Base-by-base conservation (phyloP, 2,329 filamentous ascomycete species). In the Malbranchea zuffiana region DNA sequence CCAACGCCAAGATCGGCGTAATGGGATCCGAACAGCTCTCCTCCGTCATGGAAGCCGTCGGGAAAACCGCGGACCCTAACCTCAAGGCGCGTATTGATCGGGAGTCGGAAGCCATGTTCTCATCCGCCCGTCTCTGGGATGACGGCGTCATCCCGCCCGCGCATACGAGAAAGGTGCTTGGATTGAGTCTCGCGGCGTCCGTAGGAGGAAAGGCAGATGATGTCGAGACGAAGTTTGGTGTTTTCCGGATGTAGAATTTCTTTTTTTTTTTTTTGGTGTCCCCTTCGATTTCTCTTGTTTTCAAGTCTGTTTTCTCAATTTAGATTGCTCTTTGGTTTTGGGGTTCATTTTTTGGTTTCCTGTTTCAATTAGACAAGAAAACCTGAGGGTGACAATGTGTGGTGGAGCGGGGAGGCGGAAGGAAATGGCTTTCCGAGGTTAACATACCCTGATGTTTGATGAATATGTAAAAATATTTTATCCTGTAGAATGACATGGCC, bases 11-110 rank as follows among this genome's bases (percentile, higher is more conserved):
- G 54, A 85, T 94, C 35, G 84, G 83, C 20, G 87, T 98, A 50
- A 98, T 98, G 90, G 90, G 90, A 13, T 74, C 82, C 26, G 88
- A 95, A 62, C 88, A 96, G 66, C 69, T 98, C 23, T 80, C 80
- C 5, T 75, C 80, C 3, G 90, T 98, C 44, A 96, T 98, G 90
- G 83, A 86, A 62, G 82, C 87, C 2, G 88, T 98, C 0, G 87
- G 88, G 6, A 82, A 82, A 61, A 75, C 75, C 42, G 78, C 77
- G 1, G 87, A 95, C 55, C 81, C 82, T 0, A 80, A 78, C 44
- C 66, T 96, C 43, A 83, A 81, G 61, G 76, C 75, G 26, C 71
- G 88, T 30, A 96, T 98, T 49, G 88, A 96, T 55, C 70, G 71
- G 35, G 88, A 96, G 66, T 93, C 83, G 37, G 83, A 94, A 49